Evolutionary conservation across 352 stramenopile species (phyloP).

Genomic region (Pseudoperonospora humuli): DNA sequence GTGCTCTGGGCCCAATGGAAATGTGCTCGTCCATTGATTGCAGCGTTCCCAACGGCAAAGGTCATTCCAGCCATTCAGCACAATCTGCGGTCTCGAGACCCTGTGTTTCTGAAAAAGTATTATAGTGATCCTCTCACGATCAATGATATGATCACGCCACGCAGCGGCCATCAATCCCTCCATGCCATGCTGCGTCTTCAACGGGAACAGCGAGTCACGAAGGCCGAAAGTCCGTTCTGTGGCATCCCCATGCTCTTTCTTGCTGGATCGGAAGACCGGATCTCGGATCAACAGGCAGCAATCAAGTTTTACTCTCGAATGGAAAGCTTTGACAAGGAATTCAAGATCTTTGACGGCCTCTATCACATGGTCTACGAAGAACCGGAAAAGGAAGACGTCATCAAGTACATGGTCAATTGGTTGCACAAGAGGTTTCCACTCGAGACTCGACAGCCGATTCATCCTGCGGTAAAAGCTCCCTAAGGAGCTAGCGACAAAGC

Average conservation of each 20-base stretch:
- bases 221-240: conserved; percentile 10
- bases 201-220: conserved; percentile 13
- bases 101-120: conserved; percentile 28
- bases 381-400: conserved; percentile 43
- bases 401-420: conserved; percentile 40
- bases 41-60: conserved; percentile 27
- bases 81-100: conserved; percentile 25
- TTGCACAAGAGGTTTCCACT: conserved; percentile 26
- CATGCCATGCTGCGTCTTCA: conserved; percentile 31
- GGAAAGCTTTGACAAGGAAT: conserved; percentile 48
- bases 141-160: conserved; percentile 28
- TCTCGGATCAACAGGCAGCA: conserved; percentile 31
- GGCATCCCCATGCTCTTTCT: conserved; percentile 33
- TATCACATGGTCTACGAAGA: conserved; percentile 65
- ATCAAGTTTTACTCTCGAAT: conserved; percentile 36
- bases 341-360: conserved; percentile 49
- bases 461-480: conserved; percentile 12
- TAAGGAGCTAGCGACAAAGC: conserved; percentile 14
- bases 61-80: conserved; percentile 33
- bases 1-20: conserved; percentile 29
- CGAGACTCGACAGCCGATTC: conserved; percentile 22
- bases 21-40: conserved; percentile 22
- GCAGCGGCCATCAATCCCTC: conserved; percentile 36
- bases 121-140: conserved; percentile 32
- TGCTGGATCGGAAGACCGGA: conserved; percentile 36